These are phyloP conservation scores for Aspergillus biplanus DNA, from an alignment of 495 filamentous ascomycete species.

Conservation along the genomic window DNA sequence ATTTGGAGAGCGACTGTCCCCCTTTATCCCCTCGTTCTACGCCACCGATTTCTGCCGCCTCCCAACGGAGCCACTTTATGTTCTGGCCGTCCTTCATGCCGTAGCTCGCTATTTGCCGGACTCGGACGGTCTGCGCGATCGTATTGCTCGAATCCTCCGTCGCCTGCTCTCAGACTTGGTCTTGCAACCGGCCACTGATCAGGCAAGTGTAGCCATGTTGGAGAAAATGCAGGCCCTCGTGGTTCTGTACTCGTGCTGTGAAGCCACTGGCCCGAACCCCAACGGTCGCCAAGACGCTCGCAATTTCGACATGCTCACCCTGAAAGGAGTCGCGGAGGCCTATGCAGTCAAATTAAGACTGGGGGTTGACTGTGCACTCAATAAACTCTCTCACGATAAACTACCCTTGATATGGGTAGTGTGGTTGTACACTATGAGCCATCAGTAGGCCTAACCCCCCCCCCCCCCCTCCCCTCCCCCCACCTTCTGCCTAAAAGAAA, in stretches of 20 bases:
- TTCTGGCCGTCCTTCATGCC: not conserved
- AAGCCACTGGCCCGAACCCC: not conserved
- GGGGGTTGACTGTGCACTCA: not conserved
- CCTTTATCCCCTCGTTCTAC: not conserved
- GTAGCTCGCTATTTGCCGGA: not conserved
- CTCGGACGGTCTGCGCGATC: not conserved
- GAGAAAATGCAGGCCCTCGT: not conserved
- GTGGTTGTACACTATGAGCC: not conserved
- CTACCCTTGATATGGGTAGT: not conserved
- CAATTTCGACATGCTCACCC: not conserved
- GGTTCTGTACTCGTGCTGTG: not conserved
- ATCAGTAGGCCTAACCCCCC: not conserved
- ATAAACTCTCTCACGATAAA: not conserved
- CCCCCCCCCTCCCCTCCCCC: too few species aligned
- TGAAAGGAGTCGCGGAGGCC: not conserved
- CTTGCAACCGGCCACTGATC: not conserved
- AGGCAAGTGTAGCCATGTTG: not conserved
- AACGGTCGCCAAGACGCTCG: not conserved
- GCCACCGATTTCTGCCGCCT: not conserved
- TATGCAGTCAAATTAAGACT: conserved; percentile 1
- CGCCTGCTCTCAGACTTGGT: not conserved
- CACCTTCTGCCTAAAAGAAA: not conserved
- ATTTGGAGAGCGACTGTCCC: not conserved
- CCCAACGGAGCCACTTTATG: conserved; percentile 2
- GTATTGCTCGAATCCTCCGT: not conserved